phyloP scores from a whole-genome alignment of 345 rosid genomes.

The Stellera chamaejasme region DNA sequence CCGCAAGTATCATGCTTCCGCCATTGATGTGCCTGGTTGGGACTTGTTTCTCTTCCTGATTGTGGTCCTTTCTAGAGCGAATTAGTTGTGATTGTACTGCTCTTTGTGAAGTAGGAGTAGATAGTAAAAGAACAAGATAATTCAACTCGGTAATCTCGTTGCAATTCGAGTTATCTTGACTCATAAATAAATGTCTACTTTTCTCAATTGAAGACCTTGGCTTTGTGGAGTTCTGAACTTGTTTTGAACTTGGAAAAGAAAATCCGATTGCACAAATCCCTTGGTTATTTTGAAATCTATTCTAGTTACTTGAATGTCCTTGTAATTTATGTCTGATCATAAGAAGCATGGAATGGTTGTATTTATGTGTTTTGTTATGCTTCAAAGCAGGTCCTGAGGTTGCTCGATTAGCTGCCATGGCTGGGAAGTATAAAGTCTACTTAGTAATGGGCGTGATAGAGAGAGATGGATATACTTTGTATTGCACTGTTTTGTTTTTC shows the following conservation, averaged over 20 bases:
- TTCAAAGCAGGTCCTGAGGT: slow-evolving; percentile 63
- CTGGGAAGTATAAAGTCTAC: slow-evolving; percentile 71
- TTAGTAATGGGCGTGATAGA: slow-evolving; percentile 93
- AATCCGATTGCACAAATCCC: no score
- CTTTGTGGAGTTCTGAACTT: not conserved
- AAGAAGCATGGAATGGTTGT: not conserved
- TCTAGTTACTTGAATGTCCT: not conserved
- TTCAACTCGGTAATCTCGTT: no score
- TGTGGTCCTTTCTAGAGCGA: not conserved
- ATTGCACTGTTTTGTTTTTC: slow-evolving; percentile 75
- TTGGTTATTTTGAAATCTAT: no score
- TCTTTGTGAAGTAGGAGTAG: no score
- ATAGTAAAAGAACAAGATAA: no score
- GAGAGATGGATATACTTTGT: slow-evolving; percentile 87
- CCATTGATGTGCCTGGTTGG: slow-evolving; percentile 83
- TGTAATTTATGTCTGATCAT: not conserved
- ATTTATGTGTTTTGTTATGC: not conserved
- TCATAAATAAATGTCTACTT: no score
- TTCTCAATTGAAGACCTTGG: not conserved
- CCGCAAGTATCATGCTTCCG: slow-evolving; percentile 78
- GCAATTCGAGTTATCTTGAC: no score
- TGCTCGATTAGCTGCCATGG: slow-evolving; percentile 78
- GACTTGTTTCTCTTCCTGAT: not conserved
- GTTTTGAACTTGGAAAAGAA: not conserved
- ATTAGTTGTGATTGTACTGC: no score